Base-by-base conservation (phyloP, 129 eudicot genomes). In the Dittrichia graveolens region DNA sequence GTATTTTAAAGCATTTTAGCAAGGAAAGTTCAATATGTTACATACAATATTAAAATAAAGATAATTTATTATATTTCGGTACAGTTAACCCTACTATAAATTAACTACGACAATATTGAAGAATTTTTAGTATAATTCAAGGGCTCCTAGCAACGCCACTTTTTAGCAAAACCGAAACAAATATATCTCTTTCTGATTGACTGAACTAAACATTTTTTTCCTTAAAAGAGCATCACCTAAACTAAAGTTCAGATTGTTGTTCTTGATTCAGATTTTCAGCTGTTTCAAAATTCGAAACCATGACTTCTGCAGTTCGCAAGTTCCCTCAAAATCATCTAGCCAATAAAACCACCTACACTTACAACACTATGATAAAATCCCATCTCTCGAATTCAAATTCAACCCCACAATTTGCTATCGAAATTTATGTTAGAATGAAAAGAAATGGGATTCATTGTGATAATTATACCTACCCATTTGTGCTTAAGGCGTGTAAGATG, bases 401-500 rank as follows among this genome's bases (percentile, higher is more conserved):
- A 58, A 37, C 15, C 18, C 85, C 91, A 15, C 76, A 79, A 24
- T 7, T 16, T 9, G 78, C 79, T 37, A 41, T 60, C 0, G 15
- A 58, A 16, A 31, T 65, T 57, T 83, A 66, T 18, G 42, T 65
- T 7, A 16, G 73, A 76, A 84, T 84, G 88, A 68, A 74, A 67
- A 55, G 65, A 63, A 57, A 80, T 18, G 88, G 80, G 5, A 60
- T 80, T 3, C 6, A 10, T 37, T 74, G 78, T 49, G 85, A 84
- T 80, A 63, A 57, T 68, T 84, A 84, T 44, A 77, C 88, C 7
- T 84, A 80, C 73, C 78, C 88, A 61, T 73, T 80, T 37, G 83
- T 80, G 45, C 40, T 80, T 2, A 84, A 80, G 72, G 83, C 80
- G 7, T 80, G 88, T 60, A 74, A 67, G 63, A 55, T 83, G 75